Evolutionary conservation across 148 eudicot species (phyloP).

Genomic region (Beta vulgaris): DNA sequence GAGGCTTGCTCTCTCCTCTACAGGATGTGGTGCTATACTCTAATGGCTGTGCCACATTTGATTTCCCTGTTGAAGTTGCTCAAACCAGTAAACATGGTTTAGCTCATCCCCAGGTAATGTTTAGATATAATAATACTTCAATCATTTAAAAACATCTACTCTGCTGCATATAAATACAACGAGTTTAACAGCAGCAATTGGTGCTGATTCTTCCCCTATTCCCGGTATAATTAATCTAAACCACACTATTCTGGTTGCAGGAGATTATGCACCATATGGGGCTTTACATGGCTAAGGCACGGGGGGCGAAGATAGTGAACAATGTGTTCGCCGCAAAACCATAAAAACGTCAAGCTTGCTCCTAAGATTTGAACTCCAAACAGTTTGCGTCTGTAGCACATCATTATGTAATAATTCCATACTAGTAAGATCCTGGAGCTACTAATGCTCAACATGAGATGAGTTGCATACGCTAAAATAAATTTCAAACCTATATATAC

Average conservation of each 20-base stretch:
- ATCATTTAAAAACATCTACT: too few species aligned
- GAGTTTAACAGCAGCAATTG: too few species aligned
- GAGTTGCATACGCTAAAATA: too few species aligned
- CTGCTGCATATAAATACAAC: too few species aligned
- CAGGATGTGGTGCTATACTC: constrained; percentile 82
- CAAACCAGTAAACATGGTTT: constrained; percentile 48
- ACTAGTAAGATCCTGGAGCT: background rate
- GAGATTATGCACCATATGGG: constrained; percentile 73
- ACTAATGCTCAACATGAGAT: background rate
- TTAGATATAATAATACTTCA: too few species aligned
- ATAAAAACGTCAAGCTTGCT: constrained; percentile 8
- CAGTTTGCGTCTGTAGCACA: background rate
- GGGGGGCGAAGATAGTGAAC: constrained; percentile 58
- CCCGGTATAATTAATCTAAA: background rate
- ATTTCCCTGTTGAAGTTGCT: constrained; percentile 69
- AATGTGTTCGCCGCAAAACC: constrained; percentile 23
- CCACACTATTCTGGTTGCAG: constrained; percentile 25
- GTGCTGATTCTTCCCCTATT: too few species aligned
- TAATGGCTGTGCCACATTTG: constrained; percentile 78
- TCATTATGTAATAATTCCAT: background rate
- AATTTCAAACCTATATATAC: background rate
- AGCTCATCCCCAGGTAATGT: constrained; percentile 83
- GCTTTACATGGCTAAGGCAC: constrained; percentile 60
- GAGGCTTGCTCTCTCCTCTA: constrained; percentile 64
- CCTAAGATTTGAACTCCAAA: background rate